phyloP scores from a whole-genome alignment of 495 filamentous ascomycete genomes.

The Rhypophila decipiens region DNA sequence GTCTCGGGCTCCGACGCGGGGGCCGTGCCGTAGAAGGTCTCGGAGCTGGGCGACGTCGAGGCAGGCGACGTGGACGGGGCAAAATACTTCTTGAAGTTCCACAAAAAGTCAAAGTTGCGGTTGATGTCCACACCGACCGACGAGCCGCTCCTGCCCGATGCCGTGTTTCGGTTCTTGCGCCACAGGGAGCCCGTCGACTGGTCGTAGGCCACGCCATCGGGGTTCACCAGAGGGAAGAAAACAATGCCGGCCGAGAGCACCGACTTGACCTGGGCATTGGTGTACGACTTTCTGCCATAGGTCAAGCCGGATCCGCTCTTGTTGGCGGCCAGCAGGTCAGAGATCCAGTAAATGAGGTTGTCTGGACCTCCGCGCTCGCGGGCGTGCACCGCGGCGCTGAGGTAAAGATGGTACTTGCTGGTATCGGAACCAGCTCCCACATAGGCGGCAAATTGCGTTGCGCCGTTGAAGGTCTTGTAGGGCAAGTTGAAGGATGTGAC shows the following conservation, averaged over 20 bases:
- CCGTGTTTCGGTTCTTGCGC: slow-evolving; percentile 37
- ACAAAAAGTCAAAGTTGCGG: slow-evolving; percentile 34
- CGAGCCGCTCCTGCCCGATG: slow-evolving; percentile 6
- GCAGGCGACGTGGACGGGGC: slow-evolving; percentile 21
- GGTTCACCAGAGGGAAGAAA: slow-evolving; percentile 31
- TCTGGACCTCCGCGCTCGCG: slow-evolving; percentile 18
- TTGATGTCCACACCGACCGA: slow-evolving; percentile 32
- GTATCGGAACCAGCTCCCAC: slow-evolving; percentile 19
- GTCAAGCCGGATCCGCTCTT: slow-evolving; percentile 27
- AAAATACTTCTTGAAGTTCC: slow-evolving; percentile 29
- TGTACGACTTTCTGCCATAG: slow-evolving; percentile 35
- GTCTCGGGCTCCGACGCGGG: slow-evolving; percentile 34
- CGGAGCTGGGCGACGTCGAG: slow-evolving; percentile 21
- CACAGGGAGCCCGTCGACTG: slow-evolving; percentile 27
- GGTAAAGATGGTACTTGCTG: slow-evolving; percentile 24
- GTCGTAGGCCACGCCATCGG: slow-evolving; percentile 35
- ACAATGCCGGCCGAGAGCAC: slow-evolving; percentile 33
- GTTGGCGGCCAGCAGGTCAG: slow-evolving; percentile 25
- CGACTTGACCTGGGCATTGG: slow-evolving; percentile 28
- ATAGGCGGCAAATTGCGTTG: slow-evolving; percentile 10
- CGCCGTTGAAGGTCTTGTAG: slow-evolving; percentile 10
- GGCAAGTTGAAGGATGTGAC: slow-evolving; percentile 7
- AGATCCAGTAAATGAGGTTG: slow-evolving; percentile 13
- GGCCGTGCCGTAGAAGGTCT: slow-evolving; percentile 26
- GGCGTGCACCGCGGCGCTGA: slow-evolving; percentile 13